phyloP scores from a whole-genome alignment of 345 rosid genomes.

The Murraya koenigii region DNA sequence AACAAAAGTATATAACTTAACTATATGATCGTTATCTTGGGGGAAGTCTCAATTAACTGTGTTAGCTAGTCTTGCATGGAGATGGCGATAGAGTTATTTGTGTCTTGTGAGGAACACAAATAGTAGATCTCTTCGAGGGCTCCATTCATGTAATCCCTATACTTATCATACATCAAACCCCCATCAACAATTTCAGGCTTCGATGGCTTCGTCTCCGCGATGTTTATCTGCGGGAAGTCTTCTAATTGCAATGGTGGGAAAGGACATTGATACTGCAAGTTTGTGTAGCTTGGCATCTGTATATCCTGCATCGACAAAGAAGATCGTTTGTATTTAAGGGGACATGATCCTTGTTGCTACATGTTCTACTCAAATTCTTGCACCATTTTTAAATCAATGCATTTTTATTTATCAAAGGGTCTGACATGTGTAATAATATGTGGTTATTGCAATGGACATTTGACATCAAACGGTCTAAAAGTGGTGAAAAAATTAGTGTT shows the following conservation, averaged over 20 bases:
- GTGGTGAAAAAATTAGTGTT: background rate
- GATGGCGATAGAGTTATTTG: constrained; percentile 14
- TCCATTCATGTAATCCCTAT: constrained; percentile 38
- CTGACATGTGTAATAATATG: no score
- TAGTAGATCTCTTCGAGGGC: constrained; percentile 44
- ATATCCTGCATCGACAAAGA: constrained; percentile 29
- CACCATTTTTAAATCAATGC: no score
- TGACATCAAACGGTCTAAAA: no score
- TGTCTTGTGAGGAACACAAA: constrained; percentile 36
- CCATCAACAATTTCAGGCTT: constrained; percentile 32
- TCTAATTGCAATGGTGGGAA: constrained; percentile 47
- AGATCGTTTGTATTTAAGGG: background rate
- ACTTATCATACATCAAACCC: constrained; percentile 29
- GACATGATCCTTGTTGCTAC: background rate
- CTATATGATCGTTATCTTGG: background rate
- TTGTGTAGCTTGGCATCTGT: constrained; percentile 25
- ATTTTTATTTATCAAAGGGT: no score
- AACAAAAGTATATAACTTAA: constrained; percentile 7
- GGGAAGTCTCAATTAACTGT: background rate
- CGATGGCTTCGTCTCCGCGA: constrained; percentile 20
- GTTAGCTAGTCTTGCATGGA: constrained; percentile 19
- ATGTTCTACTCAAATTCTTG: no score
- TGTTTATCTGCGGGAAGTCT: constrained; percentile 51
- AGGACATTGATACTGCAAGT: constrained; percentile 35
- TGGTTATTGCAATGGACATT: no score